These are phyloP conservation scores for Andrographis paniculata DNA, from an alignment of 305 asterid genomes.

Conservation along the genomic window DNA sequence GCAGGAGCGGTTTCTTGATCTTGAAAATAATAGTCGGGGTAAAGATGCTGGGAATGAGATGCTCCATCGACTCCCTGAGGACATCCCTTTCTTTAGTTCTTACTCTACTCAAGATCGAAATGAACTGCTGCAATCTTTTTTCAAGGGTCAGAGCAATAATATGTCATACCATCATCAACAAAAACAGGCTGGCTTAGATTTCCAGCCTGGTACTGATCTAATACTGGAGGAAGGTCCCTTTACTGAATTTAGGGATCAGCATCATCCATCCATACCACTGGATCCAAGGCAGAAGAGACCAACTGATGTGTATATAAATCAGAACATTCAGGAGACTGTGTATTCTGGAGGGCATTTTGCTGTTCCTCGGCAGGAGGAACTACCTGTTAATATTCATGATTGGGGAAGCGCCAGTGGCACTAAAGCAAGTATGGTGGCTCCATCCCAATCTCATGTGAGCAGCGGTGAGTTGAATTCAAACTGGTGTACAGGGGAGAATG, in stretches of 20 bases:
- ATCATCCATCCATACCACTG: conserved; percentile 38
- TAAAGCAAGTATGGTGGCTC: conserved; percentile 33
- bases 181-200: conserved; percentile 44
- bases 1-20: conserved; percentile 36
- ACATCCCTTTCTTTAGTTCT: conserved; percentile 34
- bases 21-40: conserved; percentile 29
- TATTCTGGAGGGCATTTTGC: conserved; percentile 44
- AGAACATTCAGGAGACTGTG: conserved; percentile 37
- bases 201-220: conserved; percentile 39
- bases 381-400: conserved; percentile 38
- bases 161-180: conserved; percentile 46
- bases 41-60: conserved; percentile 34
- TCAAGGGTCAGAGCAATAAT: conserved; percentile 38
- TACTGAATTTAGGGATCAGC: conserved; percentile 47
- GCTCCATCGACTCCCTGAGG: conserved; percentile 37
- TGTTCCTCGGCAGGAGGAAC: conserved; percentile 37
- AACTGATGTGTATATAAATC: conserved; percentile 46
- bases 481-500: conserved; percentile 51
- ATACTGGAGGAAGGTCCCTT: conserved; percentile 46
- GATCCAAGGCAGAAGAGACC: conserved; percentile 58
- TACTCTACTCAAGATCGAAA: conserved; percentile 41
- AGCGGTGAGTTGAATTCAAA: conserved; percentile 40
- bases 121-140: conserved; percentile 53
- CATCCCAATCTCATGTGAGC: conserved; percentile 45
- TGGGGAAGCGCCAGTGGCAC: conserved; percentile 41